phyloP scores from a whole-genome alignment of 345 rosid species.

The Citrus sinensis region DNA sequence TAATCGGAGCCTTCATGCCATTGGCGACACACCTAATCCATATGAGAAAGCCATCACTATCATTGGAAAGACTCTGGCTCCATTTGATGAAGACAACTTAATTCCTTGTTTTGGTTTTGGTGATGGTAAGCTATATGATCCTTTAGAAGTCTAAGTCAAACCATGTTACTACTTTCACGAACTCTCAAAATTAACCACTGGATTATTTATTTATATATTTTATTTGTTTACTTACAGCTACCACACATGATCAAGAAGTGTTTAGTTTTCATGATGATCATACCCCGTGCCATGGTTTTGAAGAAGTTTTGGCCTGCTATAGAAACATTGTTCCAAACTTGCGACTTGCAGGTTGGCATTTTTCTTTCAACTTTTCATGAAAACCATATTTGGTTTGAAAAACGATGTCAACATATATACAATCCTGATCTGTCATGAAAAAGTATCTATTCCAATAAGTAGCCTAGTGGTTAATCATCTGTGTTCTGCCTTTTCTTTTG shows the following conservation, averaged over 20 bases:
- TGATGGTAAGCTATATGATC: constrained; percentile 45
- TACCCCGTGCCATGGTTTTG: constrained; percentile 80
- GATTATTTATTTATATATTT: not conserved
- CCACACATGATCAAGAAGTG: constrained; percentile 69
- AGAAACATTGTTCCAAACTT: constrained; percentile 50
- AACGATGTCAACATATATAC: not conserved
- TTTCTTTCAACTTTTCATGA: not conserved
- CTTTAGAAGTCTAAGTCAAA: not conserved
- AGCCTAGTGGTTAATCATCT: not conserved
- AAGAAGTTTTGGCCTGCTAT: constrained; percentile 81
- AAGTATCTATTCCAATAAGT: not conserved
- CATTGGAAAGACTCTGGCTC: constrained; percentile 72
- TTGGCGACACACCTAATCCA: constrained; percentile 60
- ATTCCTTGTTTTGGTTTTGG: constrained; percentile 90
- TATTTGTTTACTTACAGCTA: constrained; percentile 33
- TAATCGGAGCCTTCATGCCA: constrained; percentile 56
- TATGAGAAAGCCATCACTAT: constrained; percentile 76
- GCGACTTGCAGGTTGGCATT: constrained; percentile 55
- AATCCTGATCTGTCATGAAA: too few species aligned
- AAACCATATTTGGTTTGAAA: not conserved
- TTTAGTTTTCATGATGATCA: constrained; percentile 69
- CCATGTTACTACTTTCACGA: not conserved
- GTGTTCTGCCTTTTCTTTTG: not conserved
- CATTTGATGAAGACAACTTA: constrained; percentile 82
- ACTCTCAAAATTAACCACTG: not conserved